These are phyloP conservation scores for Ilex paraguariensis DNA, from an alignment of 305 asterid genomes.

Conservation along the genomic window DNA sequence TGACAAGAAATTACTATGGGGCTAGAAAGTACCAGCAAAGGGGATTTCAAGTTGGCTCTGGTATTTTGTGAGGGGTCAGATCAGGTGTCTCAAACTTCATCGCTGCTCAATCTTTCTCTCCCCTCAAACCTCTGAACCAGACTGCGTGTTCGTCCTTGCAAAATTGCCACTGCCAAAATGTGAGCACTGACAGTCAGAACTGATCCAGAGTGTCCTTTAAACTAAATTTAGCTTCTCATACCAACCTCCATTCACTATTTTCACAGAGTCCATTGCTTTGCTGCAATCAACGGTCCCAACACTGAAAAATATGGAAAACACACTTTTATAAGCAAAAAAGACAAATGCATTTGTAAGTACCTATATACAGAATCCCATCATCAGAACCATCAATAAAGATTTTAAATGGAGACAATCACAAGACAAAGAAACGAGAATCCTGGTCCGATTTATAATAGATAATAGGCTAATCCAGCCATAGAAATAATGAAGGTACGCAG, in stretches of 20 bases:
- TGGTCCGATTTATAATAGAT: neutral
- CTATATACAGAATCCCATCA: neutral
- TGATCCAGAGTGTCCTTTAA: slow-evolving; percentile 11
- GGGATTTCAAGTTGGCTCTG: slow-evolving; percentile 17
- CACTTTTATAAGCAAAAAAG: neutral
- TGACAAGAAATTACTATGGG: too few species aligned
- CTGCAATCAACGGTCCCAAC: slow-evolving; percentile 36
- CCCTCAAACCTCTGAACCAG: slow-evolving; percentile 94
- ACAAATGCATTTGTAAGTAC: neutral
- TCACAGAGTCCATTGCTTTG: slow-evolving; percentile 48
- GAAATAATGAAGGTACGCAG: too few species aligned
- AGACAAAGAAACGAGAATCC: neutral
- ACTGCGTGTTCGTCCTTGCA: slow-evolving; percentile 90
- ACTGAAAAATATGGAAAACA: slow-evolving; percentile 29
- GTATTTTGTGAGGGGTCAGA: slow-evolving; percentile 24
- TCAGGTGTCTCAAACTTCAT: slow-evolving; percentile 40
- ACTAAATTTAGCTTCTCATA: slow-evolving; percentile 12
- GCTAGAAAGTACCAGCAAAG: slow-evolving; percentile 6
- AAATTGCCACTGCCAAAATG: slow-evolving; percentile 61
- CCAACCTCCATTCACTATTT: slow-evolving; percentile 90
- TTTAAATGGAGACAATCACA: neutral
- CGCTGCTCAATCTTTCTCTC: slow-evolving; percentile 40
- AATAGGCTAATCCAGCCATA: neutral
- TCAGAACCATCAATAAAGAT: neutral
- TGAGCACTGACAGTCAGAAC: slow-evolving; percentile 19